These are phyloP conservation scores for Coniochaeta prunicola DNA, from an alignment of 2,329 filamentous ascomycete species.

Conservation along the genomic window DNA sequence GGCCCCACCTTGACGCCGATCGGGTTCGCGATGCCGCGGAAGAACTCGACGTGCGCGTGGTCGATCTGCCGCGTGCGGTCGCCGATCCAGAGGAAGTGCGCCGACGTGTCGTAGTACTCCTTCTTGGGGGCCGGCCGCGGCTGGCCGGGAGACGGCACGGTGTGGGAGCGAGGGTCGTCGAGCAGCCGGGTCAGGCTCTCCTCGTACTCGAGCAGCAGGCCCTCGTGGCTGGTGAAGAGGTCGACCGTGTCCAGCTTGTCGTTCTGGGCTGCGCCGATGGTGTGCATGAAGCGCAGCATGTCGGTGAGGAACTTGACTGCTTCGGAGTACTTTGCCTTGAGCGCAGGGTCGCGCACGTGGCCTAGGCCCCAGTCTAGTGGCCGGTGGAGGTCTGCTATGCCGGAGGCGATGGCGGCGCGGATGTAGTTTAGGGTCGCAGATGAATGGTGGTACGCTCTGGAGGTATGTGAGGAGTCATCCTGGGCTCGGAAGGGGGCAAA, in stretches of 20 bases:
- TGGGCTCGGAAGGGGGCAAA: neutral
- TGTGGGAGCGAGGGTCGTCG: slow-evolving; percentile 30
- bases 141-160: slow-evolving; percentile 32
- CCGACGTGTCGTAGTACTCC: slow-evolving; percentile 88
- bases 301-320: slow-evolving; percentile 86
- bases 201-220: slow-evolving; percentile 89
- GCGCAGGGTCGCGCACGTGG: slow-evolving; percentile 74
- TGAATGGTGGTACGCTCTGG: slow-evolving; percentile 87
- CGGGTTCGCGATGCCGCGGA: slow-evolving; percentile 91
- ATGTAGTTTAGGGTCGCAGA: slow-evolving; percentile 93
- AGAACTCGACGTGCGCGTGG: slow-evolving; percentile 93
- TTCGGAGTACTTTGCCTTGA: slow-evolving; percentile 78
- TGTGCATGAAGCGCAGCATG: slow-evolving; percentile 88
- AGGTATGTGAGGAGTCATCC: neutral
- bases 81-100: slow-evolving; percentile 97
- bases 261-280: slow-evolving; percentile 81
- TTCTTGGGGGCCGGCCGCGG: slow-evolving; percentile 23
- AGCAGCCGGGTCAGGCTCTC: slow-evolving; percentile 74
- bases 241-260: slow-evolving; percentile 86
- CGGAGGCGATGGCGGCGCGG: slow-evolving; percentile 72
- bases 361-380: slow-evolving; percentile 93
- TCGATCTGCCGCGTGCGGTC: slow-evolving; percentile 92
- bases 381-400: slow-evolving; percentile 87
- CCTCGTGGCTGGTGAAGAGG: slow-evolving; percentile 92
- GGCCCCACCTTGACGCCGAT: slow-evolving; percentile 96